These are phyloP conservation scores for Escovopsis weberi DNA, from an alignment of 2,329 filamentous ascomycete species.

Conservation along the genomic window DNA sequence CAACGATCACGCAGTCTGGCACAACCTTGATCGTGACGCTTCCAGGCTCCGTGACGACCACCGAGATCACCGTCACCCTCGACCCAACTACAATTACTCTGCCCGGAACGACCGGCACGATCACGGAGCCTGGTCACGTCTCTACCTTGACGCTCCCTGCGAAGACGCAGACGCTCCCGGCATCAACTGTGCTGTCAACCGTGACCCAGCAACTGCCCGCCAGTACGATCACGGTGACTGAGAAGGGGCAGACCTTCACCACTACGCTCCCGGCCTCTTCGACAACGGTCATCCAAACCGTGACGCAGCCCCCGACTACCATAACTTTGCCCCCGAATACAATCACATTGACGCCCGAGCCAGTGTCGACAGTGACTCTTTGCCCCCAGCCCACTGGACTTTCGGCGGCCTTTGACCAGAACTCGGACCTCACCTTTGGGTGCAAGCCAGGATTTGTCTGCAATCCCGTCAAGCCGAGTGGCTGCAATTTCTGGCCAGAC, in stretches of 20 bases:
- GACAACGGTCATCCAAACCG: slow-evolving; percentile 16
- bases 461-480: slow-evolving; percentile 31
- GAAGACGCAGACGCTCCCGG: slow-evolving; percentile 8
- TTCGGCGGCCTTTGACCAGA: slow-evolving; percentile 16
- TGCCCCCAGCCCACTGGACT: slow-evolving; percentile 31
- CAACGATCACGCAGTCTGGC: not conserved
- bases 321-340: slow-evolving; percentile 16
- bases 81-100: slow-evolving; percentile 5
- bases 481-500: slow-evolving; percentile 37
- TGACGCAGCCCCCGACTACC: slow-evolving; percentile 14
- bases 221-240: slow-evolving; percentile 7
- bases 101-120: not conserved
- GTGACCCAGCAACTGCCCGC: slow-evolving; percentile 3
- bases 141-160: slow-evolving; percentile 15
- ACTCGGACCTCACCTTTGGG: slow-evolving; percentile 35
- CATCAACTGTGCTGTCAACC: slow-evolving; percentile 5
- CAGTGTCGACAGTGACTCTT: slow-evolving; percentile 16
- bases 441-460: slow-evolving; percentile 39
- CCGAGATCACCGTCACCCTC: slow-evolving; percentile 7
- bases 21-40: slow-evolving; percentile 8
- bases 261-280: slow-evolving; percentile 12
- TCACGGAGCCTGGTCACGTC: slow-evolving; percentile 1
- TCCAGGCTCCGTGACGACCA: slow-evolving; percentile 11
- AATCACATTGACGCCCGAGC: slow-evolving; percentile 12
- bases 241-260: slow-evolving; percentile 1